These are phyloP conservation scores for Kodamaea kaohsiungensis DNA, from an alignment of 805 yeast genomes.

Conservation along the genomic window DNA sequence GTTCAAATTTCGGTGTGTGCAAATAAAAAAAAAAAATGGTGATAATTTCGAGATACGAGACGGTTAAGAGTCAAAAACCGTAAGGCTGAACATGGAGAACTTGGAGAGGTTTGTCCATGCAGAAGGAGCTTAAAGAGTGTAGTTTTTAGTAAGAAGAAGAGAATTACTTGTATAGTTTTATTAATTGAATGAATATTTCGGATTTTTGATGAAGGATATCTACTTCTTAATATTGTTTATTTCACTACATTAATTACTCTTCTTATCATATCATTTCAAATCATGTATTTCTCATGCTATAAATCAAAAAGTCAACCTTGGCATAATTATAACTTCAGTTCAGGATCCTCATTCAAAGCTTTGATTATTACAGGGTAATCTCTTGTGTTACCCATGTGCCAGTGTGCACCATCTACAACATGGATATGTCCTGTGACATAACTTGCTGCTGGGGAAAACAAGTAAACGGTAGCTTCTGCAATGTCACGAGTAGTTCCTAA, in stretches of 20 bases:
- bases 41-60: background rate
- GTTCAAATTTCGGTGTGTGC: background rate
- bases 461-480: slow-evolving; percentile 81
- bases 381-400: slow-evolving; percentile 55
- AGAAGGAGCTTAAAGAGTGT: too few relatives aligned
- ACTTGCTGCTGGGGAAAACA: slow-evolving; percentile 80
- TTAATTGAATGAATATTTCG: too few relatives aligned
- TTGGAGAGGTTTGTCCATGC: too few relatives aligned
- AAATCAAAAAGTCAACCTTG: too few relatives aligned
- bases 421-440: slow-evolving; percentile 76
- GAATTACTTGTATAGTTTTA: too few relatives aligned
- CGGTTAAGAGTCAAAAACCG: background rate
- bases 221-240: too few relatives aligned
- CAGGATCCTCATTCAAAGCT: slow-evolving; percentile 15
- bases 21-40: background rate
- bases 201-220: too few relatives aligned
- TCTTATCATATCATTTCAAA: too few relatives aligned
- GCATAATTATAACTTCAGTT: slow-evolving; percentile 14
- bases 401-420: slow-evolving; percentile 88
- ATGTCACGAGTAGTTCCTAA: slow-evolving; percentile 74
- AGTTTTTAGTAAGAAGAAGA: too few relatives aligned
- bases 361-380: slow-evolving; percentile 34
- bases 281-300: too few relatives aligned
- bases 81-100: background rate
- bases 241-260: too few relatives aligned